Evolutionary conservation across 345 rosid genomes (phyloP), one percentile per base, ranked within the genome.

Genomic region (Carallia pectinifolia): DNA sequence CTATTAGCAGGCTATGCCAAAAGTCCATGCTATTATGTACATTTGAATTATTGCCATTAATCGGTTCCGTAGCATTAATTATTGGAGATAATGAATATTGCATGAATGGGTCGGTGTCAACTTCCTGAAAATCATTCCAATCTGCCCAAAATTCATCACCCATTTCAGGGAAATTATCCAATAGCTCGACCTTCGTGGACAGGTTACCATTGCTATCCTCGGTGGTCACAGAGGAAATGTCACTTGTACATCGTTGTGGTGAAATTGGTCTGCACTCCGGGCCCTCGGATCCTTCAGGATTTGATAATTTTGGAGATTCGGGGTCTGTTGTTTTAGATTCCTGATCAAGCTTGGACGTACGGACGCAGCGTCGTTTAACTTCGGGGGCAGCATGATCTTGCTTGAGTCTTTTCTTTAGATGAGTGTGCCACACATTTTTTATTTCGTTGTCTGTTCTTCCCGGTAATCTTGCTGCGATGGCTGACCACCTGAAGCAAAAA

Each of bases 401-500:
- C 55, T 79, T 73, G 10, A 85, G 63, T 64, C 88, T 81, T 74
- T 91, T 91, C 76, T 89, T 91, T 77, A 91, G 73, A 74, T 87
- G 89, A 65, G 92, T 91, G 63, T 91, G 88, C 97, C 97, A 91
- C 29, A 88, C 91, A 36, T 90, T 90, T 75, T 90, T 90, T 13
- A 90, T 90, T 78, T 88, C 93, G 13, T 91, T 91, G 87, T 91
- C 97, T 1, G 97, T 91, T 50, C 97, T 67, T 72, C 95, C 97
- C 6, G 92, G 97, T 61, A 91, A 77, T 58, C 69, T 80, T 33
- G 92, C 92, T 62, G 97, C 97, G 37, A 91, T 91, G 33, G 95
- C 86, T 36, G 97, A 89, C 97, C 97, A 91, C 72, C 97, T 91
- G 84, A 33, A 58, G 16, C 0, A 17, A 19, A 6, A 17, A 52